phyloP scores from a whole-genome alignment of 2,329 filamentous ascomycete species.

The Aureobasidium pullulans region DNA sequence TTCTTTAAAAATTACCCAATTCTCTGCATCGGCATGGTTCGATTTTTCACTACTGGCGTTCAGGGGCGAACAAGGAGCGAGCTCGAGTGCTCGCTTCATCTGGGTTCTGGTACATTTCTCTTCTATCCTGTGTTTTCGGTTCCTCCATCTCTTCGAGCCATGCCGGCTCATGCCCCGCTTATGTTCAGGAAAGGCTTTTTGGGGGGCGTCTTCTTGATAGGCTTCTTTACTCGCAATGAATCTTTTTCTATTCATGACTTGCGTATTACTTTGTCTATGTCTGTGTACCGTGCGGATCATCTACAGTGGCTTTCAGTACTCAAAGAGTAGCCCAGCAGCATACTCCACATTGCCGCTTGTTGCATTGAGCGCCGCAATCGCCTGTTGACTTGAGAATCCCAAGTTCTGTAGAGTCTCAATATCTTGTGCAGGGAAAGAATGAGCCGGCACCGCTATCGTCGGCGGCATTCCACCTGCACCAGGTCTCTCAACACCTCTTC shows the following conservation, averaged over 20 bases:
- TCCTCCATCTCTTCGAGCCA: not conserved
- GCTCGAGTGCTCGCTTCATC: not conserved
- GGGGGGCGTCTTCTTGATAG: slow-evolving; percentile 4
- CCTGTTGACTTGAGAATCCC: slow-evolving; percentile 39
- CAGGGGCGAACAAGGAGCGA: not conserved
- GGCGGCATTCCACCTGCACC: slow-evolving; percentile 16
- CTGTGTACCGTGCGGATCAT: not conserved
- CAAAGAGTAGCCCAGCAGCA: slow-evolving; percentile 41
- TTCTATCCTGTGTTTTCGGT: not conserved
- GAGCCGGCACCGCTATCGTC: slow-evolving; percentile 21
- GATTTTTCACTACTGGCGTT: slow-evolving; percentile 1
- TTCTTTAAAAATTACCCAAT: not conserved
- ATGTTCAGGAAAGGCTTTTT: slow-evolving; percentile 12
- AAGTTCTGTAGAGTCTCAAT: slow-evolving; percentile 37
- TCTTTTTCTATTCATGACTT: slow-evolving; percentile 3
- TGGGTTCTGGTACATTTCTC: not conserved
- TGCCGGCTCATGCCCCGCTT: slow-evolving; percentile 5
- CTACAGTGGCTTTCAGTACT: slow-evolving; percentile 23
- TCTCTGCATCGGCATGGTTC: slow-evolving; percentile 12
- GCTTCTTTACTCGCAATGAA: slow-evolving; percentile 8
- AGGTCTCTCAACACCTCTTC: slow-evolving; percentile 23
- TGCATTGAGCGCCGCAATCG: slow-evolving; percentile 40
- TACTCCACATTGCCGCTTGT: slow-evolving; percentile 44
- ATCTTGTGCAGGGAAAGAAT: slow-evolving; percentile 35
- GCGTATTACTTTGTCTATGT: not conserved